These are phyloP conservation scores for Aphanomyces euteiches DNA, from an alignment of 352 stramenopile genomes.

Conservation along the genomic window DNA sequence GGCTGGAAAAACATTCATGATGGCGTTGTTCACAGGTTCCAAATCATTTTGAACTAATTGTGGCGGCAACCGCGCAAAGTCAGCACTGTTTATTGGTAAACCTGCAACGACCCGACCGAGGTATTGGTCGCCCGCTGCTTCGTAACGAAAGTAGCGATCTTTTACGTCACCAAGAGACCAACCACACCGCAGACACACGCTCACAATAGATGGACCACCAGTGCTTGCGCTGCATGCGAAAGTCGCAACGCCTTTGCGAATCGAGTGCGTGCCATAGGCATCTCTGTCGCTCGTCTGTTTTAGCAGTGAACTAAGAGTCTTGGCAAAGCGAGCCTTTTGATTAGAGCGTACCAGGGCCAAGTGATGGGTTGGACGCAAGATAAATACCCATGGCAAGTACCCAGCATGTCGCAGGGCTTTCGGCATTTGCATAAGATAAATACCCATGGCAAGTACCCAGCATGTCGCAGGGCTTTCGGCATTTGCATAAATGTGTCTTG, in stretches of 20 bases:
- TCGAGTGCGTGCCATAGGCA: slow-evolving; percentile 10
- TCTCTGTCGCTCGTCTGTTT: too few relatives aligned
- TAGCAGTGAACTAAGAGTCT: too few relatives aligned
- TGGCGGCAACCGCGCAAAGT: slow-evolving; percentile 24
- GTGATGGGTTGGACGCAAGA: slow-evolving; percentile 25
- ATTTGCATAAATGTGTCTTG: slow-evolving; percentile 39
- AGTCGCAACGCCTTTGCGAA: slow-evolving; percentile 30
- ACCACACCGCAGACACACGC: slow-evolving; percentile 23
- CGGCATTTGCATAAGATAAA: slow-evolving; percentile 40
- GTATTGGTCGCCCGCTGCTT: slow-evolving; percentile 21
- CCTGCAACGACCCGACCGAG: slow-evolving; percentile 10
- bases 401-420: slow-evolving; percentile 34
- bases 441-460: slow-evolving; percentile 34
- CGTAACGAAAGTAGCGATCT: slow-evolving; percentile 28
- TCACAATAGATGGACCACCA: slow-evolving; percentile 21
- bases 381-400: slow-evolving; percentile 34
- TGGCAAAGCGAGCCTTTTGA: not conserved
- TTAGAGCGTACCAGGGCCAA: not conserved
- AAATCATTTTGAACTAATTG: slow-evolving; percentile 19
- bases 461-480: slow-evolving; percentile 35
- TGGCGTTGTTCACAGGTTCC: too few relatives aligned
- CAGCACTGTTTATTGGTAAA: slow-evolving; percentile 15
- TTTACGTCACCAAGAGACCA: slow-evolving; percentile 21
- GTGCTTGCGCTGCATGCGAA: slow-evolving; percentile 23
- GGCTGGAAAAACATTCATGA: too few relatives aligned